Base-by-base conservation (phyloP, 1,284 basidiomycete species). In the Marasmius oreades region DNA sequence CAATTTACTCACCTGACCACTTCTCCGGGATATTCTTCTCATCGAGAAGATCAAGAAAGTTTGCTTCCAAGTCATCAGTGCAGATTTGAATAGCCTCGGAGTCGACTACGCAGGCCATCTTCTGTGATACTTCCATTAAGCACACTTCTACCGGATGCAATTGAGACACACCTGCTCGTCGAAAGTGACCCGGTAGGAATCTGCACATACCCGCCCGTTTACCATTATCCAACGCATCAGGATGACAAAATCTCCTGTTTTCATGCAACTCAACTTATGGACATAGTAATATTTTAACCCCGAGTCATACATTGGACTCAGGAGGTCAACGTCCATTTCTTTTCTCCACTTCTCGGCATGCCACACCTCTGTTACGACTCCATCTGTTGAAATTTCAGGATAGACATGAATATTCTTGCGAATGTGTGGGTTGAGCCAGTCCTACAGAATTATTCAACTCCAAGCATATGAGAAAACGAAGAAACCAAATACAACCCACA, bases 341-440 rank as follows among this genome's bases (percentile, higher is more conserved):
- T n/a, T 47, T 8, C 16, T 8, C 43, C 55, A 52, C 18, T 39
- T 33, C 6, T 39, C 51, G 26, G 24, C 28, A 6, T 56, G 50
- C 55, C 55, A 45, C 8, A 46, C 43, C 31, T 56, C 55, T 18
- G 31, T 7, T 23, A 37, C 22, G 1, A 22, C 12, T 2, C 55
- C 51, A 24, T 46, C 50, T 12, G 22, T 14, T 16, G 51, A 6
- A 20, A 22, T 20, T 39, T 52, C 55, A 22, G 55, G 51, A 42
- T 56, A 56, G 6, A 56, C 18, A 26, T 52, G 28, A 18, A 56
- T 46, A 42, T 52, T 31, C 3, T 39, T 36, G 3, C 23, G 16
- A 36, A 57, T 34, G 23, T 33, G n/a, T 1, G 55, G 55, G 33
- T 57, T 57, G 10, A 51, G 28, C 12, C 18, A 53, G 22, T 57